Evolutionary conservation across 306 rosid species (phyloP).

Genomic region (Glycyrrhiza uralensis): DNA sequence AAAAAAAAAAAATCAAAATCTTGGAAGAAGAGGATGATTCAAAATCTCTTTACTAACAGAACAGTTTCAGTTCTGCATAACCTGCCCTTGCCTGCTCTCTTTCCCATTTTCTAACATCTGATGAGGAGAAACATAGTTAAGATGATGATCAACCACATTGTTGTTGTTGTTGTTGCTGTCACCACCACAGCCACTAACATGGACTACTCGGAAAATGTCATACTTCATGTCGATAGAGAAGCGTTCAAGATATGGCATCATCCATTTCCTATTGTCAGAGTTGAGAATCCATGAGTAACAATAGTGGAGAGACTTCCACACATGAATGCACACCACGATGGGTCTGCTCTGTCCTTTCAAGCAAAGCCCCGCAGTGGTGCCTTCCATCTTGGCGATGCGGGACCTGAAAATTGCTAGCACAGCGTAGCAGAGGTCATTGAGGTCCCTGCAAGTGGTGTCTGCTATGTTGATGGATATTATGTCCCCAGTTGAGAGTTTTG

Average conservation of each 20-base stretch:
- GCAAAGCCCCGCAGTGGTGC: constrained; percentile 60
- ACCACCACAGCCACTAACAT: constrained; percentile 59
- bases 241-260: constrained; percentile 63
- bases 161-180: too few relatives aligned
- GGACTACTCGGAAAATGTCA: constrained; percentile 62
- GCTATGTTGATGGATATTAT: constrained; percentile 45
- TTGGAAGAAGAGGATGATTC: background rate
- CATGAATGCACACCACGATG: constrained; percentile 45
- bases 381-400: constrained; percentile 49
- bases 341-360: constrained; percentile 58
- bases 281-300: constrained; percentile 71
- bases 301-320: constrained; percentile 68
- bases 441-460: constrained; percentile 23
- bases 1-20: background rate
- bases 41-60: background rate
- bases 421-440: constrained; percentile 55
- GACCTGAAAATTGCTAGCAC: constrained; percentile 53
- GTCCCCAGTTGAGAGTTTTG: constrained; percentile 58
- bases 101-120: constrained; percentile 45
- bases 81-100: constrained; percentile 41
- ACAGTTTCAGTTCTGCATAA: constrained; percentile 37
- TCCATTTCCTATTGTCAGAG: constrained; percentile 43
- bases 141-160: constrained; percentile 31
- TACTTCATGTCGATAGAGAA: constrained; percentile 59
- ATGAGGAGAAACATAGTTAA: constrained; percentile 30